Conservation (phyloP, 148 eudicot species). For the Silene latifolia region DNA sequence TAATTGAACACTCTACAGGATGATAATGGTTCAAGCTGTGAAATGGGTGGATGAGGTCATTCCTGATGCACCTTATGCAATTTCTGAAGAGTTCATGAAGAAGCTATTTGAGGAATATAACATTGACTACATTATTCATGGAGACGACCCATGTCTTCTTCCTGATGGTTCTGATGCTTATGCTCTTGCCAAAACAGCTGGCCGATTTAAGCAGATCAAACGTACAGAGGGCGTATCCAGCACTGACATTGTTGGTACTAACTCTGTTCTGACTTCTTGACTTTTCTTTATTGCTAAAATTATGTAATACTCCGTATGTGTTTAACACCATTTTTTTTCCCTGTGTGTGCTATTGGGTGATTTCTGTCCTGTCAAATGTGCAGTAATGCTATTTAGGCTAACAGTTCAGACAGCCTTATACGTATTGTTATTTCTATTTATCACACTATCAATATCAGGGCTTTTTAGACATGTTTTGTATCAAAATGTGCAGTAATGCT, state of each 20-base stretch:
- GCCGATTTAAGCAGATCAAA: conserved; percentile 95
- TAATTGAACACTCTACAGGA: conserved; percentile 34
- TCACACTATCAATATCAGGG: background rate
- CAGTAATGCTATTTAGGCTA: background rate
- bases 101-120: conserved; percentile 82
- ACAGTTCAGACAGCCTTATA: background rate
- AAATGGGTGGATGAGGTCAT: conserved; percentile 99
- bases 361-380: background rate
- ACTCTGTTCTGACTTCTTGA: conserved; percentile 13
- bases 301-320: background rate
- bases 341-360: background rate
- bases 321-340: background rate
- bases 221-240: conserved; percentile 99
- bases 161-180: conserved; percentile 99
- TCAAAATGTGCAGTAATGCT: background rate
- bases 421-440: background rate
- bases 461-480: conserved; percentile 18
- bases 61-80: conserved; percentile 98
- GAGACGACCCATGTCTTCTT: conserved; percentile 95
- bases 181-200: conserved; percentile 95
- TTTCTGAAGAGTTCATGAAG: conserved; percentile 91
- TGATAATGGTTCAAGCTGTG: conserved; percentile 94
- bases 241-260: conserved; percentile 93
- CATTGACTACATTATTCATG: conserved; percentile 94
- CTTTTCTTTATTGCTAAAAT: conserved; percentile 14